Evolutionary conservation across 73 alveolate genomes (phyloP).

Genomic region (Paramecium tetraurelia): DNA sequence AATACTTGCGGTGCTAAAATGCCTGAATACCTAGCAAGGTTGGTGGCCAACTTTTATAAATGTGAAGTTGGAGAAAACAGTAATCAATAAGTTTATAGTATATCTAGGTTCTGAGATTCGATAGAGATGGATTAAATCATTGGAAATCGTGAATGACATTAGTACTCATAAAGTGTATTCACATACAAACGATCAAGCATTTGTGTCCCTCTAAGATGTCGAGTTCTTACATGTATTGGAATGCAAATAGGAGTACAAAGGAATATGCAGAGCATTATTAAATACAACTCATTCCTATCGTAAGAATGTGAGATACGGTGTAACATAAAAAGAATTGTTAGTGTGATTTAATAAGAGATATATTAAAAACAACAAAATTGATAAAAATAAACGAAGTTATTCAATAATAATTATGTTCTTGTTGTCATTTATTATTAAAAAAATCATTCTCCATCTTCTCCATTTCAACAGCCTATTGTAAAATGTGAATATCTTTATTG

Average conservation of each 20-base stretch:
- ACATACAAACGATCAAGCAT: not conserved
- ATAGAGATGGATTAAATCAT: not conserved
- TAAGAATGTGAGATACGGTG: not conserved
- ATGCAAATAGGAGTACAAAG: not conserved
- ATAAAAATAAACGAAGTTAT: not conserved
- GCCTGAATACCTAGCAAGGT: not conserved
- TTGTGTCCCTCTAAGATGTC: not conserved
- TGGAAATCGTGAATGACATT: not conserved
- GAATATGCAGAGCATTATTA: not conserved
- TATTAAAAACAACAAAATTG: not conserved
- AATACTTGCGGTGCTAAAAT: not conserved
- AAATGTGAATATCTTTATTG: not conserved
- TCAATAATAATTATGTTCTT: not conserved
- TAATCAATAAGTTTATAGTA: not conserved
- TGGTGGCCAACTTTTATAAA: not conserved
- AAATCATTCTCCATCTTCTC: conserved; percentile 17
- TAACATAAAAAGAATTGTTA: not conserved
- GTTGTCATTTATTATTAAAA: not conserved
- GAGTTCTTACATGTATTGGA: not conserved
- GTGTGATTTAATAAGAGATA: not conserved
- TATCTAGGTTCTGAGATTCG: not conserved
- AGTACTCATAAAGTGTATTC: not conserved
- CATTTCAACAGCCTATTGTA: conserved; percentile 34
- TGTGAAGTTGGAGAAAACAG: not conserved
- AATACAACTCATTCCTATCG: not conserved